Base-by-base conservation (phyloP, 1,284 basidiomycete genomes). In the Butyriboletus appendiculatus region DNA sequence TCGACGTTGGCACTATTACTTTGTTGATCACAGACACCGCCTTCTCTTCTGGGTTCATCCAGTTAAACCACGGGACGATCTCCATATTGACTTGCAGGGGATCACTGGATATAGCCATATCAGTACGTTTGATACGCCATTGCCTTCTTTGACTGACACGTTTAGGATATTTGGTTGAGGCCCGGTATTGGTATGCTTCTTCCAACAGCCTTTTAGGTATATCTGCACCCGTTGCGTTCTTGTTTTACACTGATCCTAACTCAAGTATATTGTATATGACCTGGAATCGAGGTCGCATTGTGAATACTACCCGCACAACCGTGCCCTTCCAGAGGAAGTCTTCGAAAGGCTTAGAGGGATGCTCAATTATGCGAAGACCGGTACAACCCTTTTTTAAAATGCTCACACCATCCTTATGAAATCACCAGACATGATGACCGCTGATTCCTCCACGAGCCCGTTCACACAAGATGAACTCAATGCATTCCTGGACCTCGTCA, bases 41-140 rank as follows among this genome's bases (percentile, higher is more conserved):
- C 55, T 63, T 43, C 59, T 65, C 22, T 62, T 63, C 33, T 65
- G 63, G 61, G 16, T 65, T 4, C 42, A 58, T 8, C 2, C n/a
- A 5, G 26, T 59, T 6, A 3, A 3, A 5, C 1, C 33, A 14
- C 6, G n/a, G 34, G 32, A 26, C 2, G 33, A 54, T 0, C 41
- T 65, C 1, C 12, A 18, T 15, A 39, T 28, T 2, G 28, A 44
- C 16, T 18, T 62, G 28, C 55, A 62, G 32, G 55, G 55, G n/a
- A 26, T 61, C 7, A 38, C 12, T 18, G 32, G 37, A 43, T 35
- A 51, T 28, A 48, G n/a, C 16, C 61, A 62, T 22, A 57, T 64
- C 37, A 62, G 59, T 62, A 42, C 15, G 64, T 58, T n/a, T 20
- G 9, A 22, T 37, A 15, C 6, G 2, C 8, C 5, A 2, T 32